A percentile compares a stretch with the other conserved stretches of the same genome.
Conservation (phyloP, 73 alveolate genomes). For the Paramecium tetraurelia region DNA sequence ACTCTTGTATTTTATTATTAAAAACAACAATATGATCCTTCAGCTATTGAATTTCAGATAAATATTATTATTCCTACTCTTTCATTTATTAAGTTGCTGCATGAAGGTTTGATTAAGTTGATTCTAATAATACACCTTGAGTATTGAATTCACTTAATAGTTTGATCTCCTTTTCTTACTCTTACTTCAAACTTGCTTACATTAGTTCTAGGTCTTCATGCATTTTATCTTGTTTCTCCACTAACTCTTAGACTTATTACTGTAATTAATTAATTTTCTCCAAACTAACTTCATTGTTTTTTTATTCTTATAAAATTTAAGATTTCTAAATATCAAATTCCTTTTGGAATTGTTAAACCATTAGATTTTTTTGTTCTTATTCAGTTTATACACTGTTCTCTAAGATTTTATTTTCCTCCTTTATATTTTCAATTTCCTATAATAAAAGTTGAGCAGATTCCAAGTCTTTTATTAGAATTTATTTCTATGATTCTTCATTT, state of each 20-base stretch:
- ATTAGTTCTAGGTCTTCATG: neutral
- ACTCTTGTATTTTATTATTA: neutral
- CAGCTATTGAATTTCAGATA: neutral
- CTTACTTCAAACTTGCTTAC: neutral
- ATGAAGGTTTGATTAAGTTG: neutral
- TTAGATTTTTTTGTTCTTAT: neutral
- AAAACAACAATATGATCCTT: neutral
- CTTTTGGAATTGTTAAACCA: neutral
- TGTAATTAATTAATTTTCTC: neutral
- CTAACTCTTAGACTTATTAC: neutral
- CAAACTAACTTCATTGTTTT: neutral
- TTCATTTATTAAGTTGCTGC: neutral
- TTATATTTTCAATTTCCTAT: neutral
- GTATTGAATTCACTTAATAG: neutral
- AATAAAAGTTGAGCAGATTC: neutral
- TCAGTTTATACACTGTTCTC: neutral
- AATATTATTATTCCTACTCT: neutral
- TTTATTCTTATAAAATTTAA: neutral
- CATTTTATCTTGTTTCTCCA: neutral
- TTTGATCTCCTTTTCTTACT: neutral
- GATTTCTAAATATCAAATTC: neutral
- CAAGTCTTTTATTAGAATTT: neutral
- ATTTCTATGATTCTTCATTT: neutral
- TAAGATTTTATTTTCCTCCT: neutral
- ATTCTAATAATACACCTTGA: neutral